These are phyloP conservation scores for Aspergillus asperescens DNA, from an alignment of 495 filamentous ascomycete genomes.

Conservation along the genomic window DNA sequence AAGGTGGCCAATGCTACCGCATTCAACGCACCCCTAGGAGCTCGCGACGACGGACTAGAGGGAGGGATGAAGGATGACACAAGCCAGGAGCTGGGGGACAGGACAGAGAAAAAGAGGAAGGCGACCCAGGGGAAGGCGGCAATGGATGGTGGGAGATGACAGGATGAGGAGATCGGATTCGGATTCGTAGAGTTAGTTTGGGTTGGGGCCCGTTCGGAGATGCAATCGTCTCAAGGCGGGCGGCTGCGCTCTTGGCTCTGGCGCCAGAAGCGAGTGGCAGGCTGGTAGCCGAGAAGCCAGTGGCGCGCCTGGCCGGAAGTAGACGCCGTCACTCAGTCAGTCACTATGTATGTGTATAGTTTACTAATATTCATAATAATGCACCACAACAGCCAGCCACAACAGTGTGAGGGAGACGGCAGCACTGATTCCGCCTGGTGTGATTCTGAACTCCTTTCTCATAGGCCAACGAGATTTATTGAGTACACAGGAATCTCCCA, in stretches of 20 bases:
- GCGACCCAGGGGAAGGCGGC: conserved; percentile 3
- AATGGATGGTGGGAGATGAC: background rate
- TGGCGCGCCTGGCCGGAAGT: too few relatives aligned
- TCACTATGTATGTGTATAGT: too few relatives aligned
- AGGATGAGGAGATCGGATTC: conserved; percentile 11
- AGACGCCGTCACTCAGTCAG: too few relatives aligned
- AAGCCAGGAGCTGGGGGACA: background rate
- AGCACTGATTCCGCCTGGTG: conserved; percentile 39
- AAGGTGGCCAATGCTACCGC: conserved; percentile 20
- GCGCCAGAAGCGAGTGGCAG: conserved; percentile 35
- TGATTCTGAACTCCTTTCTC: conserved; percentile 24
- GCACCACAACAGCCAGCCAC: too few relatives aligned
- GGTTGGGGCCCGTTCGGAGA: conserved; percentile 17
- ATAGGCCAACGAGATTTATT: conserved; percentile 5
- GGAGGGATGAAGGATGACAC: conserved; percentile 1
- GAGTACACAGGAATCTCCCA: too few relatives aligned
- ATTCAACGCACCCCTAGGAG: conserved; percentile 23
- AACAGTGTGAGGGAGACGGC: conserved; percentile 24
- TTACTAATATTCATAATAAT: too few relatives aligned
- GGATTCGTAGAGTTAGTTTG: conserved; percentile 18
- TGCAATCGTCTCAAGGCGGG: conserved; percentile 17
- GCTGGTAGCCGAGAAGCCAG: conserved; percentile 32
- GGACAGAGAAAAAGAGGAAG: background rate
- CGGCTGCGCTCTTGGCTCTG: conserved; percentile 27
- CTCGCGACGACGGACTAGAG: conserved; percentile 12